These are phyloP conservation scores for Pistacia vera DNA, from an alignment of 345 rosid species.

Conservation along the genomic window DNA sequence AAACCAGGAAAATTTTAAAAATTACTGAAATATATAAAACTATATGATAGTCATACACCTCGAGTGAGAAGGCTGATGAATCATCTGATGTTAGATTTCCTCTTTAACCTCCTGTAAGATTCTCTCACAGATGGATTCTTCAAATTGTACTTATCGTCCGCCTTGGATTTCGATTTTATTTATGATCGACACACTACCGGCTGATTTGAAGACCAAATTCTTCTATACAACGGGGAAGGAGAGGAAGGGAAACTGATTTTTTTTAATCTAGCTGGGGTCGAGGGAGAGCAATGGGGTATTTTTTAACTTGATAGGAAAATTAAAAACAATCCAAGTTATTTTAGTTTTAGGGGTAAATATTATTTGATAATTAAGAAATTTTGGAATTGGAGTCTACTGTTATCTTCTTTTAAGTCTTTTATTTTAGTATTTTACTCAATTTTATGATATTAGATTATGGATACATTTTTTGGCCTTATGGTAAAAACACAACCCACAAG, in stretches of 20 bases:
- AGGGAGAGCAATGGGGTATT: too few species aligned
- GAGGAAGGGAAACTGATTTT: neutral
- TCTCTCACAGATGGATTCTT: constrained; percentile 97
- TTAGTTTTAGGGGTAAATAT: too few species aligned
- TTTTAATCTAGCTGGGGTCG: neutral
- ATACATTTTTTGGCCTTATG: too few species aligned
- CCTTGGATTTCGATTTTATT: constrained; percentile 42
- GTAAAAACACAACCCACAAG: too few species aligned
- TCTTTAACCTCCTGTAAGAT: constrained; percentile 97
- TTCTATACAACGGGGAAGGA: neutral
- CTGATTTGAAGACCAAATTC: neutral
- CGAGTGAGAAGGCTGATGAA: constrained; percentile 97
- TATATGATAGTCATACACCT: constrained; percentile 40
- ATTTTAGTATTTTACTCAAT: too few species aligned
- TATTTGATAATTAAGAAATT: too few species aligned
- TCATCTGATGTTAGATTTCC: constrained; percentile 97
- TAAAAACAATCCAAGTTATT: too few species aligned
- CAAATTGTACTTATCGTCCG: constrained; percentile 81
- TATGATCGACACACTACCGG: constrained; percentile 14
- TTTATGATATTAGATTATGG: too few species aligned
- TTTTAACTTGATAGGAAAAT: too few species aligned
- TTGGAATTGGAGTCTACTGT: too few species aligned
- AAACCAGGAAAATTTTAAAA: neutral
- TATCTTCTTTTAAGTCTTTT: too few species aligned
- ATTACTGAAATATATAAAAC: neutral